phyloP scores from a whole-genome alignment of 2,329 filamentous ascomycete genomes.

The Xylariaceae sp. region DNA sequence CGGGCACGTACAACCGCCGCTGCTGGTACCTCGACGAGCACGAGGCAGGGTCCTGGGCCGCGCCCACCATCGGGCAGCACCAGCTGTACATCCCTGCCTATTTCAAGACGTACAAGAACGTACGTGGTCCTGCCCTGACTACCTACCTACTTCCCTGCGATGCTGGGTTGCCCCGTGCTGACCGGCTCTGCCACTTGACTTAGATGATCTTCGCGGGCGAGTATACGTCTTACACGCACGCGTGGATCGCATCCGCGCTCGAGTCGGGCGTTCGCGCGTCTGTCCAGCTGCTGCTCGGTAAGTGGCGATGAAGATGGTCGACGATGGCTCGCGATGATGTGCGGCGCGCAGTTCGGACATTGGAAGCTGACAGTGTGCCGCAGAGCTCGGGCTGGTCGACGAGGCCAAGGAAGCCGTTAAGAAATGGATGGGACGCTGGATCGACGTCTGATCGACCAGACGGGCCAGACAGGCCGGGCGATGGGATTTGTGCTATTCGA shows the following conservation, averaged over 20 bases:
- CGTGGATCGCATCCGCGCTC: constrained; percentile 60
- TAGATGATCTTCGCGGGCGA: constrained; percentile 62
- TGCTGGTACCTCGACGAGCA: constrained; percentile 60
- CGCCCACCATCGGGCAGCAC: constrained; percentile 56
- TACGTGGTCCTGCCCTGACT: constrained; percentile 18
- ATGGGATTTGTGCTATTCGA: too few relatives aligned
- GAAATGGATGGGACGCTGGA: constrained; percentile 65
- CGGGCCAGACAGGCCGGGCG: too few relatives aligned
- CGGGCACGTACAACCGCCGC: constrained; percentile 54
- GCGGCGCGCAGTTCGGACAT: neutral
- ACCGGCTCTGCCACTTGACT: neutral
- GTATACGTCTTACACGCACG: constrained; percentile 64
- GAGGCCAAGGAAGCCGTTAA: constrained; percentile 58
- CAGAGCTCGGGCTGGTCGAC: constrained; percentile 57
- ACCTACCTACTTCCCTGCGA: too few relatives aligned
- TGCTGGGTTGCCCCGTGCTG: neutral
- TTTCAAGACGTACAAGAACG: constrained; percentile 59
- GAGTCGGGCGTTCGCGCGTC: constrained; percentile 61
- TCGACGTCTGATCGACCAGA: too few relatives aligned
- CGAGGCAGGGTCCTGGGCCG: constrained; percentile 55
- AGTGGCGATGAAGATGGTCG: too few relatives aligned
- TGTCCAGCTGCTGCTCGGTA: constrained; percentile 53
- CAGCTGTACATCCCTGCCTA: constrained; percentile 65
- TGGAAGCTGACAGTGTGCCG: constrained; percentile 2
- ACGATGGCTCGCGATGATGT: neutral